A percentile compares a stretch with the other conserved stretches of the same genome.
Conservation (phyloP, 257 asterid species). For the Petunia axillaris region DNA sequence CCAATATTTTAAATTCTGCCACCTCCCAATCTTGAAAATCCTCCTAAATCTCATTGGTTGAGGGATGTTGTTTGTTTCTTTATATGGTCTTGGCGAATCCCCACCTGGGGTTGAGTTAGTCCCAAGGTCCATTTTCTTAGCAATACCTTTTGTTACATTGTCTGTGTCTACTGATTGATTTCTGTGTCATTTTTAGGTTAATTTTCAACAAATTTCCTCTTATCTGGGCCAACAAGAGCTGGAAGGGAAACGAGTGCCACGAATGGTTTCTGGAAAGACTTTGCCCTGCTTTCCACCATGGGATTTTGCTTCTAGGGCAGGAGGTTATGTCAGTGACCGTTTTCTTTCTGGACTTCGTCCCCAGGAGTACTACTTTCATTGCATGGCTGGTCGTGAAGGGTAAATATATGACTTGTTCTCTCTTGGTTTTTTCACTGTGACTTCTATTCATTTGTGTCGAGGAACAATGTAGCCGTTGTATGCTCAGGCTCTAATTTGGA, state of each 20-base stretch:
- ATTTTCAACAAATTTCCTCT: slow-evolving; percentile 97
- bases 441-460: neutral
- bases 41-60: too few relatives aligned
- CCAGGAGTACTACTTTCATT: slow-evolving; percentile 95
- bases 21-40: too few relatives aligned
- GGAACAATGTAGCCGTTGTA: slow-evolving; percentile 1
- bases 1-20: too few relatives aligned
- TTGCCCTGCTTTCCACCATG: slow-evolving; percentile 93
- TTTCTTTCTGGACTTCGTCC: slow-evolving; percentile 97
- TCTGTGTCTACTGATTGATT: neutral
- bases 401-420: slow-evolving; percentile 39
- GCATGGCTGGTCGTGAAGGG: slow-evolving; percentile 99
- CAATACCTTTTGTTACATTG: neutral
- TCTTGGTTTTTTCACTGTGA: slow-evolving; percentile 25
- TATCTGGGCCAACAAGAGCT: slow-evolving; percentile 96
- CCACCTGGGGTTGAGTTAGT: too few relatives aligned
- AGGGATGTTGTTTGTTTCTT: too few relatives aligned
- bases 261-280: slow-evolving; percentile 99
- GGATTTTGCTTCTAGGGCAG: slow-evolving; percentile 96
- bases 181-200: slow-evolving; percentile 59
- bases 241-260: slow-evolving; percentile 98
- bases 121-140: too few relatives aligned
- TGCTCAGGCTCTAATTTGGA: slow-evolving; percentile 8
- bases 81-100: too few relatives aligned
- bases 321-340: slow-evolving; percentile 95